Evolutionary conservation across 805 yeast genomes (phyloP).

Genomic region (Candida michaelii): DNA sequence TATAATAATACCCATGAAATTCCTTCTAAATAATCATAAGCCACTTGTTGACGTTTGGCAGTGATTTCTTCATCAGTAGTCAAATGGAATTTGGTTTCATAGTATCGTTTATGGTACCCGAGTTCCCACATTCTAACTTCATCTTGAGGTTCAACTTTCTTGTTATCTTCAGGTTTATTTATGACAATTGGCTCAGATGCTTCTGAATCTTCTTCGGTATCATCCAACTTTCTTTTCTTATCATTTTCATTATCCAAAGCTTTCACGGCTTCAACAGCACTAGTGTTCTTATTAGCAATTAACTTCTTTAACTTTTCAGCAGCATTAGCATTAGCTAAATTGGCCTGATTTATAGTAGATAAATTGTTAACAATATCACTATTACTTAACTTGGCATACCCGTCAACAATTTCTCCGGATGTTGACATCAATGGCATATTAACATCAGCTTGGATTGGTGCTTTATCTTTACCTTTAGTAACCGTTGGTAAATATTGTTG

Average conservation of each 20-base stretch:
- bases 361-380: constrained; percentile 68
- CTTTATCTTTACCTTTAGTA: constrained; percentile 73
- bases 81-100: constrained; percentile 68
- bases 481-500: constrained; percentile 50
- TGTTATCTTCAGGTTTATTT: constrained; percentile 13
- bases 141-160: constrained; percentile 33
- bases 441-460: constrained; percentile 65
- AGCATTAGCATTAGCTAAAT: constrained; percentile 67
- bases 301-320: constrained; percentile 56
- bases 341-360: constrained; percentile 64
- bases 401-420: constrained; percentile 69
- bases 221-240: constrained; percentile 19
- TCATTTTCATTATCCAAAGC: constrained; percentile 6
- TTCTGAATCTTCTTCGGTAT: constrained; percentile 6
- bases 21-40: constrained; percentile 81
- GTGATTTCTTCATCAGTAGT: constrained; percentile 54
- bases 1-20: constrained; percentile 94
- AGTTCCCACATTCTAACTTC: constrained; percentile 77
- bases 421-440: constrained; percentile 78
- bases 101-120: constrained; percentile 84
- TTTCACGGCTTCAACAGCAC: constrained; percentile 45
- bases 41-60: constrained; percentile 57
- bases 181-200: constrained; percentile 17
- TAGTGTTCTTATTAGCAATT: constrained; percentile 31
- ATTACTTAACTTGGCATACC: constrained; percentile 62